Evolutionary conservation across 2,329 filamentous ascomycete species (phyloP).

Genomic region (Aspergillus jensenii): DNA sequence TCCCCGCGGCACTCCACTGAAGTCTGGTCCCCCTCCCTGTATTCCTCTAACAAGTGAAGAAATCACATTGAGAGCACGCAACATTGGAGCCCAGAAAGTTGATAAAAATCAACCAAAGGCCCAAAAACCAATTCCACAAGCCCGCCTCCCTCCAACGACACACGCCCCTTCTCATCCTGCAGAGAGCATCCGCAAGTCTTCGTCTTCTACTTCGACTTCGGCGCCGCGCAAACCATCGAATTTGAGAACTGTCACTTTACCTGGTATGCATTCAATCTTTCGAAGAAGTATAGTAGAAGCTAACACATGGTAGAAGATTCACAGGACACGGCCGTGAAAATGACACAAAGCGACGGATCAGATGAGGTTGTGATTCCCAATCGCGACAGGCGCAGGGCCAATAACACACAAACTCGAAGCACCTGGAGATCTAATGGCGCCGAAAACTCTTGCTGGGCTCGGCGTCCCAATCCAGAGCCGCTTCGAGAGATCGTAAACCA

Average conservation of each 20-base stretch:
- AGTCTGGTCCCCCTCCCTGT: not conserved
- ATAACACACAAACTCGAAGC: not conserved
- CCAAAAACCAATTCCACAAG: not conserved
- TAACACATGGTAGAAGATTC: not conserved
- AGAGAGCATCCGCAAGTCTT: not conserved
- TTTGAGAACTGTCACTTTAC: not conserved
- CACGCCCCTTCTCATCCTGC: not conserved
- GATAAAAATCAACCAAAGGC: no score
- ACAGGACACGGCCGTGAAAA: not conserved
- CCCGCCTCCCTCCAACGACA: not conserved
- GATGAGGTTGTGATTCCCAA: slow-evolving; percentile 22
- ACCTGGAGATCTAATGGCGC: no score
- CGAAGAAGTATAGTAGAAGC: not conserved
- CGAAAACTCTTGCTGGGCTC: no score
- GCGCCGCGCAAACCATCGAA: not conserved
- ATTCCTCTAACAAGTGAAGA: not conserved
- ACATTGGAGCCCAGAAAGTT: no score
- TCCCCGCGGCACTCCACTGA: not conserved
- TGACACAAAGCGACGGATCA: slow-evolving; percentile 18
- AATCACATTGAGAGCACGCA: not conserved
- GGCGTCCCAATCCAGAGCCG: no score
- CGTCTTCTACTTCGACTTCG: not conserved
- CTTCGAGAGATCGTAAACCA: not conserved
- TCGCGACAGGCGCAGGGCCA: not conserved
- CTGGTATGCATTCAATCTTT: not conserved